A percentile compares a stretch with the other conserved stretches of the same genome.
Conservation (phyloP, 495 filamentous ascomycete species). For the Pseudomonodictys pantanalensis region DNA sequence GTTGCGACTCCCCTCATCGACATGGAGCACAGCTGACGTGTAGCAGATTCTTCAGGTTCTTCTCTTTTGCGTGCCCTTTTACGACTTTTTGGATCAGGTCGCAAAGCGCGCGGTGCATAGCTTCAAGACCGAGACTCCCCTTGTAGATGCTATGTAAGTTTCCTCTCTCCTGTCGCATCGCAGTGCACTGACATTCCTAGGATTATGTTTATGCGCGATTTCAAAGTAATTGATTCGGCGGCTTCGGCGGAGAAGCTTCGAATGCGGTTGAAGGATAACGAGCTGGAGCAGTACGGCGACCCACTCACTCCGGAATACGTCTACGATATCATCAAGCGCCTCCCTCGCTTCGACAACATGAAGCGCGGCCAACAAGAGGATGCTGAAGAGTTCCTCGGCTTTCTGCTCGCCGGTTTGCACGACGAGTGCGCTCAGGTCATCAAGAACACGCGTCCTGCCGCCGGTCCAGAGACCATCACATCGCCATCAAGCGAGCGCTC, state of each 20-base stretch:
- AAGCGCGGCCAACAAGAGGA: slow-evolving; percentile 96
- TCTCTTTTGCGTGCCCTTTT: slow-evolving; percentile 89
- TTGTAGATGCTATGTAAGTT: slow-evolving; percentile 88
- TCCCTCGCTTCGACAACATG: slow-evolving; percentile 90
- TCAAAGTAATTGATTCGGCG: slow-evolving; percentile 77
- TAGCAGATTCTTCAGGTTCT: slow-evolving; percentile 84
- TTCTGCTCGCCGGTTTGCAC: slow-evolving; percentile 86
- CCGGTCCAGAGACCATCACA: slow-evolving; percentile 44
- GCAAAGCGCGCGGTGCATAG: slow-evolving; percentile 79
- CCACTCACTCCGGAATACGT: slow-evolving; percentile 92
- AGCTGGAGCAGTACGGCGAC: slow-evolving; percentile 88
- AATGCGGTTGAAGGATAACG: slow-evolving; percentile 69
- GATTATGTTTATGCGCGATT: slow-evolving; percentile 96
- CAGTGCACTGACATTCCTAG: slow-evolving; percentile 40
- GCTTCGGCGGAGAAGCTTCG: slow-evolving; percentile 69
- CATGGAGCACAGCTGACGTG: slow-evolving; percentile 14
- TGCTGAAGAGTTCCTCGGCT: slow-evolving; percentile 95
- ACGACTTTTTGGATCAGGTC: slow-evolving; percentile 85
- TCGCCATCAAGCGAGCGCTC: slow-evolving; percentile 37
- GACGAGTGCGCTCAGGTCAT: slow-evolving; percentile 84
- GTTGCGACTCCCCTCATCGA: slow-evolving; percentile 34
- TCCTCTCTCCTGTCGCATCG: background rate
- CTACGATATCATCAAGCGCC: slow-evolving; percentile 82
- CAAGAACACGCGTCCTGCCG: slow-evolving; percentile 39
- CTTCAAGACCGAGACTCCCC: slow-evolving; percentile 90